Evolutionary conservation across 2,329 filamentous ascomycete species (phyloP).

Genomic region (Neocucurbitaria cava): DNA sequence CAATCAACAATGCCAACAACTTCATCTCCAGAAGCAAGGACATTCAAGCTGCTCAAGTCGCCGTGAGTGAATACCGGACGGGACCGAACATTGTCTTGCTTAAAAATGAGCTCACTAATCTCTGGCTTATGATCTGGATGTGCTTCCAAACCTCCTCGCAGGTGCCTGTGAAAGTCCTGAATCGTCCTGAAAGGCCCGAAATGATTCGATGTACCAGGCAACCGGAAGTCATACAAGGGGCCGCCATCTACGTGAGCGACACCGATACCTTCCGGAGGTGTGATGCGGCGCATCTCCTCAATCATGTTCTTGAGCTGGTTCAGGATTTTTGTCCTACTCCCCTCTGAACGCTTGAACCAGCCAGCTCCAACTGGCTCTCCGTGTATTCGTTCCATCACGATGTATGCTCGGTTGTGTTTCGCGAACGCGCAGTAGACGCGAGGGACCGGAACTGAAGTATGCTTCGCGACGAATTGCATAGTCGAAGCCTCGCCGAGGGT

Average conservation of each 20-base stretch:
- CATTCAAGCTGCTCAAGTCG: conserved; percentile 57
- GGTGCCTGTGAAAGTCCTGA: conserved; percentile 48
- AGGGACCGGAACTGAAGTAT: conserved; percentile 57
- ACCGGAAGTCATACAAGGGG: conserved; percentile 35
- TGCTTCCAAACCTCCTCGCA: conserved; percentile 38
- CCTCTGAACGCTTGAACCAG: conserved; percentile 21
- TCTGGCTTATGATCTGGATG: conserved; percentile 13
- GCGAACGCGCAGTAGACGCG: conserved; percentile 55
- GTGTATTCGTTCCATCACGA: conserved; percentile 55
- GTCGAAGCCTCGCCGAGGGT: conserved; percentile 23
- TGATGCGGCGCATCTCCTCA: neutral
- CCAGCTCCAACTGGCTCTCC: conserved; percentile 31
- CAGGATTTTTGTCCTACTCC: conserved; percentile 15
- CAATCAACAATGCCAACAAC: conserved; percentile 58
- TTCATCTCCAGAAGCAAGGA: conserved; percentile 50
- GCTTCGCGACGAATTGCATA: conserved; percentile 50
- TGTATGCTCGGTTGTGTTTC: conserved; percentile 50
- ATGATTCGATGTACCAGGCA: conserved; percentile 21
- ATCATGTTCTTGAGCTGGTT: conserved; percentile 14
- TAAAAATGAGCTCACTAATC: conserved; percentile 7
- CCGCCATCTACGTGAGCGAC: conserved; percentile 21
- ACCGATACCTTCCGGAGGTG: conserved; percentile 14
- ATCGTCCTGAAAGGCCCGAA: conserved; percentile 46
- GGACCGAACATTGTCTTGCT: conserved; percentile 37
- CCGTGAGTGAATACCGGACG: conserved; percentile 58